Evolutionary conservation across 768 basidiomycete species (phyloP).

Genomic region (Kwoniella sp.): DNA sequence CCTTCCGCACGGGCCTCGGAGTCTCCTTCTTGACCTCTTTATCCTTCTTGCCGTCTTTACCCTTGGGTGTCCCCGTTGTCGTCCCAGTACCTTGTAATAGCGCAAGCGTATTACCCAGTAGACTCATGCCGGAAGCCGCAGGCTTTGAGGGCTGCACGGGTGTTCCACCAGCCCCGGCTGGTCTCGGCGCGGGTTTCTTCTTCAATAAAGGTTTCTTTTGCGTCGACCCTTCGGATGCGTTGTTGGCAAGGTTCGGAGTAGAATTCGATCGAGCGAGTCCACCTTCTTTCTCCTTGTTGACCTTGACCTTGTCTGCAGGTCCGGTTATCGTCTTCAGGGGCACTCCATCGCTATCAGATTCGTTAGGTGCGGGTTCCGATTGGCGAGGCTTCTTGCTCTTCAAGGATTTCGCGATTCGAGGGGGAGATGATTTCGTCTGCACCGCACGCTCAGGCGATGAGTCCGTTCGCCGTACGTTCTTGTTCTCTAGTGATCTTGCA

Average conservation of each 20-base stretch:
- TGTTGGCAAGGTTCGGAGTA: background rate
- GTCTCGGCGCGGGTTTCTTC: conserved; percentile 2
- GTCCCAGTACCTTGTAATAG: conserved; percentile 16
- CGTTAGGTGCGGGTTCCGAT: conserved; percentile 2
- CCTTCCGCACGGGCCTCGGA: conserved; percentile 1
- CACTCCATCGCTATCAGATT: background rate
- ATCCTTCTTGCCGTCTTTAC: conserved; percentile 10
- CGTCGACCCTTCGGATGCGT: conserved; percentile 3
- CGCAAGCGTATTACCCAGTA: conserved; percentile 20
- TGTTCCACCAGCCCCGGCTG: background rate
- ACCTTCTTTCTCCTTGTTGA: background rate
- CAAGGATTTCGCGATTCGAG: background rate
- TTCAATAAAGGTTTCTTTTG: background rate
- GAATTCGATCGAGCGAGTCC: conserved; percentile 10
- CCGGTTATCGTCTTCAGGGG: background rate
- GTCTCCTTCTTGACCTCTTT: conserved; percentile 1
- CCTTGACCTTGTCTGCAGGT: background rate
- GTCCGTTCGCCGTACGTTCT: background rate
- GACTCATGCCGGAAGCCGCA: conserved; percentile 9
- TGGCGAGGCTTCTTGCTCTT: conserved; percentile 15
- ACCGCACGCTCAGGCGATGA: background rate
- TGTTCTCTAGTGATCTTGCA: too few species aligned
- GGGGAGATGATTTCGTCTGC: background rate
- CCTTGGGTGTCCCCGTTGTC: conserved; percentile 13
- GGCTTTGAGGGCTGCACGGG: conserved; percentile 3